Conservation (phyloP, 495 filamentous ascomycete genomes). For the Thozetella sp. region DNA sequence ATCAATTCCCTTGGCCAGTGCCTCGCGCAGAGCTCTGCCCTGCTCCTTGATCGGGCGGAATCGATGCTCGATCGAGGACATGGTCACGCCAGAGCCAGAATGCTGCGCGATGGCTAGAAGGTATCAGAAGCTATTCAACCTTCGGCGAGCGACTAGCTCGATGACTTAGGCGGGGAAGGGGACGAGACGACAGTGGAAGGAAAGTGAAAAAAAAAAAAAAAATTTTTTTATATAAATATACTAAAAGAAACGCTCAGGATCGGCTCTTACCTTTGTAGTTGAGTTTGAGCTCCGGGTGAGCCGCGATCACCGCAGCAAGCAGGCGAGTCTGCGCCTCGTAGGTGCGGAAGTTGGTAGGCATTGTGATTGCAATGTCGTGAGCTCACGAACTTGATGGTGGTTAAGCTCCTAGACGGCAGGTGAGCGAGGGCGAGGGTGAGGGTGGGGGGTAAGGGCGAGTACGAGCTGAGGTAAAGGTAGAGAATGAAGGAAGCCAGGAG, state of each 20-base stretch:
- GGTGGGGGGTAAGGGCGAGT: too few relatives aligned
- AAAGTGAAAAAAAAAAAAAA: background rate
- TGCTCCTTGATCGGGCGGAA: conserved; percentile 41
- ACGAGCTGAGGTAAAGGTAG: too few relatives aligned
- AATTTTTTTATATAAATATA: conserved; percentile 6
- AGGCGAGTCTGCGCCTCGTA: conserved; percentile 50
- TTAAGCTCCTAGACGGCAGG: too few relatives aligned
- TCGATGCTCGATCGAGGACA: conserved; percentile 40
- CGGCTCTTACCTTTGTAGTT: conserved; percentile 49
- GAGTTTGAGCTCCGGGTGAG: conserved; percentile 39
- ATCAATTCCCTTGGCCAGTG: conserved; percentile 48
- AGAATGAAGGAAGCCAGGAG: too few relatives aligned
- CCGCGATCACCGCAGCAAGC: conserved; percentile 50
- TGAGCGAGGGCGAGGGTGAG: too few relatives aligned
- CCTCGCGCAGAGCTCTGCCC: conserved; percentile 38
- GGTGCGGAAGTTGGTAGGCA: conserved; percentile 46
- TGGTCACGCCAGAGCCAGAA: conserved; percentile 31
- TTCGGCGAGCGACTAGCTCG: conserved; percentile 5
- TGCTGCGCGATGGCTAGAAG: conserved; percentile 28
- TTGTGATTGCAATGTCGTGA: conserved; percentile 8
- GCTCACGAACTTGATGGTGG: background rate
- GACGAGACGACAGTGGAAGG: conserved; percentile 5
- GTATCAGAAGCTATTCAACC: conserved; percentile 12
- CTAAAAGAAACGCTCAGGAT: too few relatives aligned
- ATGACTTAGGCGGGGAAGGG: background rate